Evolutionary conservation across 2,329 filamentous ascomycete species (phyloP), one percentile per base, ranked within the genome.

Genomic region (Colletotrichum falcatum): DNA sequence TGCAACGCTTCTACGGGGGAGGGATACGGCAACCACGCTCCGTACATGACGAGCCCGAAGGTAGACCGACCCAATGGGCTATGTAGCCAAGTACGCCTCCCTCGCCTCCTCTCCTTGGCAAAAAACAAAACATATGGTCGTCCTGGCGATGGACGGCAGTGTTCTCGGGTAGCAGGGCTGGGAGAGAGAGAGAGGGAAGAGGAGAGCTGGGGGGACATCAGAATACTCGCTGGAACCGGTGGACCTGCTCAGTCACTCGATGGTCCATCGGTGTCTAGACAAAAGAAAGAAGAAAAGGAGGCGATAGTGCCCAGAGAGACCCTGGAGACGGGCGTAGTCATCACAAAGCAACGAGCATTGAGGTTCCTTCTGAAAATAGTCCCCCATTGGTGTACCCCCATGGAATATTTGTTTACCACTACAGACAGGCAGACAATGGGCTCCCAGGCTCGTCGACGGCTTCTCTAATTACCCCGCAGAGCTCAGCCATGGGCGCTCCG

Each of bases 271-370:
- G 12, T 23, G 2, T 4, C 20, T 46, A 12, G n/a, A 44, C 42
- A 6, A n/a, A 46, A 23, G 5, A 12, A n/a, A 11, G 42, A n/a
- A 18, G 11, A 18, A 42, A 20, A 4, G 9, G 11, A 6, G 37
- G 42, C 9, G 6, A 46, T 46, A 5, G 9, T 46, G 14, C 20
- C 30, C 51, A 7, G 44, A 14, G 51, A 35, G 33, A n/a, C n/a
- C n/a, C n/a, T n/a, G n/a, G n/a, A n/a, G n/a, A n/a, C n/a, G 30
- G 51, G 23, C 33, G 51, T 33, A 54, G 51, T 54, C 30, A 54
- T 46, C 44, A 46, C 20, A 46, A 46, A 23, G 3, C 44, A 46
- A 23, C 44, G 11, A n/a, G 1, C 3, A 46, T n/a, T 23, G 44
- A 14, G n/a, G 14, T 5, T 8, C 11, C 23, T 51, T 5, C 30